Conservation (phyloP, 768 basidiomycete species). For the Arthromyces matolae region DNA sequence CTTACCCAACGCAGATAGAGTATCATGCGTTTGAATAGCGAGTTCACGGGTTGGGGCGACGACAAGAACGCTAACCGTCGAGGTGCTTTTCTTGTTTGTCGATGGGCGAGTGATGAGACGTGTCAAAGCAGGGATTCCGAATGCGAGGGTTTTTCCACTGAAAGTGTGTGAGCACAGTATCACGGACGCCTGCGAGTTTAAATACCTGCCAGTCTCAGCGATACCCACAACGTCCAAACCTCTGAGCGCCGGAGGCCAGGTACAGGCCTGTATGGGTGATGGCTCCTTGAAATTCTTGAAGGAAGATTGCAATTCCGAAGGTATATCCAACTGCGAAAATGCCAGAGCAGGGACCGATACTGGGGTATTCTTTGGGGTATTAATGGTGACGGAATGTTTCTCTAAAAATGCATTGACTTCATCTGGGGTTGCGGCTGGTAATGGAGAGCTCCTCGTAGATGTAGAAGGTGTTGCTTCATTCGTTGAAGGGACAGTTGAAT, state of each 20-base stretch:
- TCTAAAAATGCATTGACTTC: conserved; percentile 63
- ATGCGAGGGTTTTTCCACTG: conserved; percentile 94
- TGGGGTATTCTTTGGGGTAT: conserved; percentile 42
- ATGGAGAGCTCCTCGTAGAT: conserved; percentile 16
- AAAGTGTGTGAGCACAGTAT: conserved; percentile 9
- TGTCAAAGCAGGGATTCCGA: conserved; percentile 86
- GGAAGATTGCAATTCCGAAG: conserved; percentile 53
- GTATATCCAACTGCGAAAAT: conserved; percentile 71
- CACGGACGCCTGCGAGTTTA: neutral
- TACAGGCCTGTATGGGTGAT: conserved; percentile 92
- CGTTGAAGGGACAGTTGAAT: conserved; percentile 14
- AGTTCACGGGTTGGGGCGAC: conserved; percentile 95
- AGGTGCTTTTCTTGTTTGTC: conserved; percentile 26
- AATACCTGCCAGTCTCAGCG: conserved; percentile 89
- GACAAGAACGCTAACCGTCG: conserved; percentile 64
- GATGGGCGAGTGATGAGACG: conserved; percentile 47
- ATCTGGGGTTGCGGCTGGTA: conserved; percentile 20
- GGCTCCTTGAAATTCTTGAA: conserved; percentile 79
- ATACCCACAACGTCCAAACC: conserved; percentile 92
- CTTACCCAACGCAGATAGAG: conserved; percentile 68
- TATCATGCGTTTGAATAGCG: conserved; percentile 91
- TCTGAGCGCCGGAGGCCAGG: conserved; percentile 85
- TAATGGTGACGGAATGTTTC: conserved; percentile 73
- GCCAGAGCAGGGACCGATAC: conserved; percentile 63
- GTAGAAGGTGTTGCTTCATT: conserved; percentile 6